Base-by-base conservation (phyloP, 768 basidiomycete species). In the Vishniacozyma victoriae region DNA sequence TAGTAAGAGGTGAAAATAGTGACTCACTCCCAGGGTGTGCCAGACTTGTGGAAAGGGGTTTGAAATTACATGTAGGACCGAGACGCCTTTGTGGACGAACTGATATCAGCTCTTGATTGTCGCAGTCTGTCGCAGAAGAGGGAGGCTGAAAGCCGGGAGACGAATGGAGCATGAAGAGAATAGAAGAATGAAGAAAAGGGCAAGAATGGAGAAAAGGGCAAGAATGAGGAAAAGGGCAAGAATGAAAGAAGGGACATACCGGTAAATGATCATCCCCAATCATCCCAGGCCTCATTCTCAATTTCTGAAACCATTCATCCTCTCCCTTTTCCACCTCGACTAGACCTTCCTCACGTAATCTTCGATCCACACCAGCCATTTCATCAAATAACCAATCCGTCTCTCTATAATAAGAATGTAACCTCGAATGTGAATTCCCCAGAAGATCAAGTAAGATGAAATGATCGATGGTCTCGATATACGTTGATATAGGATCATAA, bases 211-310 rank as follows among this genome's bases (percentile, higher is more conserved):
- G 26, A 23, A 15, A 35, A 3, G 27, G 18, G 31, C 3, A 22
- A 6, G n/a, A 31, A 25, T 2, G n/a, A 7, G 4, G 14, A 16
- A 7, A 4, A 44, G 9, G 4, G 15, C n/a, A 33, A 12, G 9
- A 33, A 37, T 1, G 16, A 3, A 4, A 31, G 27, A 15, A 35
- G 4, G 27, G 18, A 57, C 69, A 61, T 35, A 71, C 70, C 13
- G 95, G 95, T 35, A 89, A 71, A 60, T 99, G 95, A 72, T 99
- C 95, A 70, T 99, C 95, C 33, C 81, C 87, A 52, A 93, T 83
- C 48, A 51, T 59, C 20, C 59, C 82, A 18, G 50, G 50, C 24
- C 40, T 41, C 44, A 55, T n/a, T 54, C 52, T 62, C 22, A 40
- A 39, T n/a, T n/a, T 42, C 3, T 44, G 40, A 36, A 72, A 72